These are phyloP conservation scores for Gillenia trifoliata DNA, from an alignment of 306 rosid genomes.

Conservation along the genomic window DNA sequence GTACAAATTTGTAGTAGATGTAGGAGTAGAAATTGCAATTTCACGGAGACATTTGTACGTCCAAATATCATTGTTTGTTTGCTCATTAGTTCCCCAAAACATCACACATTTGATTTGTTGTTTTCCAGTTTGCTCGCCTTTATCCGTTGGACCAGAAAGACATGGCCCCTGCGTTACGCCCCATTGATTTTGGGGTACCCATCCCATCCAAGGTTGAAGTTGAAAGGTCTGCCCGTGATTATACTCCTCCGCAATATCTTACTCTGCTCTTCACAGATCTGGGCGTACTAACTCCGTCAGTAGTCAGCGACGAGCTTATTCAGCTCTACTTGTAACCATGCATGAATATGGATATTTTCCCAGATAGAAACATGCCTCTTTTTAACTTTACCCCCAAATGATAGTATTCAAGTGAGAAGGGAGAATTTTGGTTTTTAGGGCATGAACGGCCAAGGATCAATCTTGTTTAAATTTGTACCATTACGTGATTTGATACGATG, in stretches of 20 bases:
- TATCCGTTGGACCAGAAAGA: constrained; percentile 96
- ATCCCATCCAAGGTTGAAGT: constrained; percentile 94
- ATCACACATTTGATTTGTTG: background rate
- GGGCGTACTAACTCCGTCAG: constrained; percentile 94
- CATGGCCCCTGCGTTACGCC: constrained; percentile 81
- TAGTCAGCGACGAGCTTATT: constrained; percentile 95
- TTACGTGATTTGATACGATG: background rate
- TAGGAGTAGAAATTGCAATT: background rate
- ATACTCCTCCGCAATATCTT: constrained; percentile 95
- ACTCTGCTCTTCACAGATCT: constrained; percentile 88
- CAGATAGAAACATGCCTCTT: background rate
- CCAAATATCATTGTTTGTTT: background rate
- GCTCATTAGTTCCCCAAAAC: background rate
- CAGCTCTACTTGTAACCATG: constrained; percentile 71
- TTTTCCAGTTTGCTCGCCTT: constrained; percentile 86
- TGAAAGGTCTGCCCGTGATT: constrained; percentile 88
- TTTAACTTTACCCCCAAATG: background rate
- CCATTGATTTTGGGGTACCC: constrained; percentile 88
- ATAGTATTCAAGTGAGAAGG: background rate
- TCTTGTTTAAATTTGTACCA: background rate
- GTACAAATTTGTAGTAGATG: background rate
- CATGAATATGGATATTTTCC: constrained; percentile 9
- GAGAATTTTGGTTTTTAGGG: background rate
- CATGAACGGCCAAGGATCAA: background rate
- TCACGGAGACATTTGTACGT: background rate